phyloP scores from a whole-genome alignment of 202 grass and related monocot species.

The Panicum hallii region DNA sequence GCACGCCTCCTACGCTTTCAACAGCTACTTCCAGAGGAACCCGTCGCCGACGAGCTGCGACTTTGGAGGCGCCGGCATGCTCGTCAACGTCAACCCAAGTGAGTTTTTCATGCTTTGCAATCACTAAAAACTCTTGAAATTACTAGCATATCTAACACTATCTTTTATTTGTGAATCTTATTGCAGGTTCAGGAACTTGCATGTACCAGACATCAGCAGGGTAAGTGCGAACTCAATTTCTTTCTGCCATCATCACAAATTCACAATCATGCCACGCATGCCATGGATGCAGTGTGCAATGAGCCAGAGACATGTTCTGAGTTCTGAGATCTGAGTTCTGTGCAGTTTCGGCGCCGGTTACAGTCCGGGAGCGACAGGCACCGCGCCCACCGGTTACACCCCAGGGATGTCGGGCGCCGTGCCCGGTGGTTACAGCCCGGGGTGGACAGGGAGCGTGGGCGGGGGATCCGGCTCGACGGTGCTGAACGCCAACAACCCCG shows the following conservation, averaged over 20 bases:
- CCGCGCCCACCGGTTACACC: conserved; percentile 16
- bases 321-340: conserved; percentile 21
- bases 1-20: conserved; percentile 98
- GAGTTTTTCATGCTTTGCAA: not conserved
- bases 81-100: conserved; percentile 90
- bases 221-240: conserved; percentile 37
- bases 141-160: not conserved
- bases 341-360: conserved; percentile 53
- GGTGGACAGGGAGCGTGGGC: not conserved
- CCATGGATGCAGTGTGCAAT: not conserved
- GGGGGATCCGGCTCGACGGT: conserved; percentile 63
- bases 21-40: conserved; percentile 91
- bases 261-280: not conserved
- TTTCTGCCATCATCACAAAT: not conserved
- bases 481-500: conserved; percentile 65
- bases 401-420: conserved; percentile 28
- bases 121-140: not conserved
- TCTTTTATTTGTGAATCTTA: not conserved
- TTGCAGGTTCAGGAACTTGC: conserved; percentile 73
- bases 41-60: conserved; percentile 87
- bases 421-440: not conserved
- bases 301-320: not conserved
- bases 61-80: conserved; percentile 88
- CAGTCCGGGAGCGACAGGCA: conserved; percentile 54
- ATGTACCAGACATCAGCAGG: conserved; percentile 67